Conservation (phyloP, 2,329 filamentous ascomycete species). For the Fusarium sp. region DNA sequence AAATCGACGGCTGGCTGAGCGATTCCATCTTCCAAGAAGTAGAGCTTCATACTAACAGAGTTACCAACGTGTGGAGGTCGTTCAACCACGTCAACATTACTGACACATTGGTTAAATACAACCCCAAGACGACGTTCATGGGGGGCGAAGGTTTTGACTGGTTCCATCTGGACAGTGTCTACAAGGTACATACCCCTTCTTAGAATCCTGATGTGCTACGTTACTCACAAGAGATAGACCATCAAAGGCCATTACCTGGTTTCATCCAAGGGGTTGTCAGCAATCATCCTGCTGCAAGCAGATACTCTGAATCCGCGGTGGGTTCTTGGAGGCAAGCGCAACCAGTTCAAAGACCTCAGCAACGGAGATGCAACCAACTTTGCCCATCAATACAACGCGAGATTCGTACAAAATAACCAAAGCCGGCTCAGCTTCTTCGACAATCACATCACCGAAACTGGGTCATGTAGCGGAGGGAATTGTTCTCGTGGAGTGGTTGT, state of each 20-base stretch:
- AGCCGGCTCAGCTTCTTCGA: conserved; percentile 62
- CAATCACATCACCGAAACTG: conserved; percentile 49
- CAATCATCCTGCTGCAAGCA: conserved; percentile 44
- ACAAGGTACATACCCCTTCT: conserved; percentile 28
- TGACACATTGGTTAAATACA: conserved; percentile 33
- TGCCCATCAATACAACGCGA: conserved; percentile 59
- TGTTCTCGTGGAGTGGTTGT: conserved; percentile 46
- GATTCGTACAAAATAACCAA: conserved; percentile 57
- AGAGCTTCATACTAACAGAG: conserved; percentile 35
- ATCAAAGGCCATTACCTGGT: conserved; percentile 48
- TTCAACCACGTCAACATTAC: conserved; percentile 36
- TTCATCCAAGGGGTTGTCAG: conserved; percentile 45
- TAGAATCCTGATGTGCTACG: not conserved
- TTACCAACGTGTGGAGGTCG: conserved; percentile 41
- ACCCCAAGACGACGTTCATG: conserved; percentile 31
- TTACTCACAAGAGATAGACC: conserved; percentile 28
- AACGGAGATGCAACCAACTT: conserved; percentile 48
- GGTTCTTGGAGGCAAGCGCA: conserved; percentile 49
- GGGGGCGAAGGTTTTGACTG: conserved; percentile 41
- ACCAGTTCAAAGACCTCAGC: conserved; percentile 48
- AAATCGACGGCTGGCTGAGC: conserved; percentile 35
- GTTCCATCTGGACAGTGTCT: conserved; percentile 44
- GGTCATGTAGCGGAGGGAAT: conserved; percentile 18
- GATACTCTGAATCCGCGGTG: conserved; percentile 45
- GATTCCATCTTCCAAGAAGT: conserved; percentile 40